Percentiles rank a stretch among this genome's conserved stretches.
These are phyloP conservation scores for Sphenostylis stenocarpa DNA, from an alignment of 306 rosid species.

Conservation along the genomic window DNA sequence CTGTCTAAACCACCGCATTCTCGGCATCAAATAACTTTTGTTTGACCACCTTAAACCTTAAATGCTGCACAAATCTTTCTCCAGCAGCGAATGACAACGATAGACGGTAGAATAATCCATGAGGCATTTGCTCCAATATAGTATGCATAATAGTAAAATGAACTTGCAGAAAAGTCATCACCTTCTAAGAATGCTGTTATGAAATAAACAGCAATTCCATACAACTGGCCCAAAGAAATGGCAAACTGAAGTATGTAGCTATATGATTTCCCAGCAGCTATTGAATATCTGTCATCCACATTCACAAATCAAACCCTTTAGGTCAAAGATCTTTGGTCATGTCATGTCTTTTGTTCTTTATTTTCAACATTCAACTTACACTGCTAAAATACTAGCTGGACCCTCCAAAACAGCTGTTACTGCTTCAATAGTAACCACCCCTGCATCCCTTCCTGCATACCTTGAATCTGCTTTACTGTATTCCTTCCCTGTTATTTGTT, in stretches of 20 bases:
- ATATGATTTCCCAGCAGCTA: constrained; percentile 67
- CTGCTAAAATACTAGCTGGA: constrained; percentile 77
- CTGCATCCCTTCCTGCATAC: constrained; percentile 74
- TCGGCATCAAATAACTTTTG: constrained; percentile 64
- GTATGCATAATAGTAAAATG: constrained; percentile 72
- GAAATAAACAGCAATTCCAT: constrained; percentile 67
- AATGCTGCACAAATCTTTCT: constrained; percentile 61
- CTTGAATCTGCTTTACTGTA: constrained; percentile 98
- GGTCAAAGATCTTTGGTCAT: too few relatives aligned
- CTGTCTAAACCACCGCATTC: too few relatives aligned
- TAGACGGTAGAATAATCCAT: constrained; percentile 64
- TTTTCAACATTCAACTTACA: constrained; percentile 54
- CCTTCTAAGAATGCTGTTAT: constrained; percentile 74
- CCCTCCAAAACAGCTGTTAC: constrained; percentile 74
- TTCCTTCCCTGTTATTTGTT: constrained; percentile 73
- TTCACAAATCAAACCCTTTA: too few relatives aligned
- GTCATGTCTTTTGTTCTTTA: not conserved
- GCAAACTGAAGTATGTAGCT: constrained; percentile 82
- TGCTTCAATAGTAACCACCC: constrained; percentile 68
- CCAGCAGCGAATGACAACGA: constrained; percentile 77
- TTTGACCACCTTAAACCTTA: constrained; percentile 47
- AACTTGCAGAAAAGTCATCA: constrained; percentile 58
- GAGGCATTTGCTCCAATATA: constrained; percentile 66
- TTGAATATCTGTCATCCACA: constrained; percentile 66
- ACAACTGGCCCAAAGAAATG: constrained; percentile 80